Evolutionary conservation across 352 stramenopile species (phyloP).

Genomic region (Globisporangium sylvaticum): DNA sequence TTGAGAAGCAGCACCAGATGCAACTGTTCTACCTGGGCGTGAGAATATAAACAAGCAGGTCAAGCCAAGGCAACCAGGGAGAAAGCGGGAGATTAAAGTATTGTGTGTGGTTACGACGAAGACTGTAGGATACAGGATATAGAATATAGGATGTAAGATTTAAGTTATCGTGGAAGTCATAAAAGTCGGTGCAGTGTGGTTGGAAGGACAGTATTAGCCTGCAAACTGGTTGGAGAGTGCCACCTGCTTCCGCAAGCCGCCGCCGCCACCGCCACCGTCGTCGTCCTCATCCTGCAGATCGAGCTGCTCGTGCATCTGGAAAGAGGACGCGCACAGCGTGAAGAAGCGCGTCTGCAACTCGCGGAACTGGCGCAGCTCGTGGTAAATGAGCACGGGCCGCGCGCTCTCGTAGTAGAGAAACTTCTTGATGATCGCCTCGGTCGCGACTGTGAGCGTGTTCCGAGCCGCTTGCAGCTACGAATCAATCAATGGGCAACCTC

Average conservation of each 20-base stretch:
- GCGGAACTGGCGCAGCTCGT: conserved; percentile 26
- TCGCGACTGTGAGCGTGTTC: conserved; percentile 8
- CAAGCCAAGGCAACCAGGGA: neutral
- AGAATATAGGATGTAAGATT: neutral
- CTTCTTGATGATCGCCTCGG: conserved; percentile 22
- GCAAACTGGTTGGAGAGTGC: conserved; percentile 2
- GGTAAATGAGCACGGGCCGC: conserved; percentile 22
- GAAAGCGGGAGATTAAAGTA: neutral
- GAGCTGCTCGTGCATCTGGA: conserved; percentile 13
- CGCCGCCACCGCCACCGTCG: neutral
- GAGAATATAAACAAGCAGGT: conserved; percentile 23
- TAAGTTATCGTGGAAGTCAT: neutral
- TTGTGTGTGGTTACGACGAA: neutral
- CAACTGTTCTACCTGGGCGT: conserved; percentile 51
- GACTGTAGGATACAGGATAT: neutral
- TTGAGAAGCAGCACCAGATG: conserved; percentile 35
- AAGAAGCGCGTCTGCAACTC: conserved; percentile 27
- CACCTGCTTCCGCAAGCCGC: neutral
- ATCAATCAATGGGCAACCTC: neutral
- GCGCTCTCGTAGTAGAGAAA: conserved; percentile 23
- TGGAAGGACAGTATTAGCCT: neutral
- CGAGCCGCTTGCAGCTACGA: conserved; percentile 22
- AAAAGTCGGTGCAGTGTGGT: neutral
- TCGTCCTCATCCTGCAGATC: neutral
- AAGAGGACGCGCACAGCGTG: conserved; percentile 17